Evolutionary conservation across 2,329 filamentous ascomycete genomes (phyloP).

Genomic region (Colletotrichum nymphaeae): DNA sequence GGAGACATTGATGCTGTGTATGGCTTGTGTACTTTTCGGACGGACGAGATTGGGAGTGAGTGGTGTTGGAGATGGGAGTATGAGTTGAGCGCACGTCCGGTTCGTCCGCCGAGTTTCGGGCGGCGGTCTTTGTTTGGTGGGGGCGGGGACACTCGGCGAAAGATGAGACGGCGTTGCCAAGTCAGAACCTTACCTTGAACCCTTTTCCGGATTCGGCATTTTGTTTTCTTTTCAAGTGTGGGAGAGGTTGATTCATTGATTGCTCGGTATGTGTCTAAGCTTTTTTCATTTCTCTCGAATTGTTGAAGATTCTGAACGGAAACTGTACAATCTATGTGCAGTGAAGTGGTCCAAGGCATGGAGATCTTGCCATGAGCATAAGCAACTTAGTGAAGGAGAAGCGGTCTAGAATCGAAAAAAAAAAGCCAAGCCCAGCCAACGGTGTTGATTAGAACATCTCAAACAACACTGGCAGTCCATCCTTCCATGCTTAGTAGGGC

Average conservation of each 20-base stretch:
- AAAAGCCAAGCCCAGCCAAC: neutral
- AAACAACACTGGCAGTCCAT: neutral
- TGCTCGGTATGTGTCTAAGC: neutral
- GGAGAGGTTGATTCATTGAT: neutral
- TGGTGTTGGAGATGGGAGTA: neutral
- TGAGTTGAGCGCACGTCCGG: neutral
- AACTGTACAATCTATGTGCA: neutral
- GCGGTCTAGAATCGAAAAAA: neutral
- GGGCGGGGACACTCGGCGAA: too few species aligned
- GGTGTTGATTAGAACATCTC: neutral
- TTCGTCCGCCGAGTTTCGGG: slow-evolving; percentile 14
- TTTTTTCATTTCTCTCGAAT: neutral
- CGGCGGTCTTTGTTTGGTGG: neutral
- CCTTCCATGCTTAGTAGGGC: neutral
- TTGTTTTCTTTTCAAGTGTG: neutral
- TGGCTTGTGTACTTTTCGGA: neutral
- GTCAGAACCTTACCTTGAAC: neutral
- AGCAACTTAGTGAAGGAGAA: neutral
- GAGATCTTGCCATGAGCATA: neutral
- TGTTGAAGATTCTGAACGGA: neutral
- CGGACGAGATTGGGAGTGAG: neutral
- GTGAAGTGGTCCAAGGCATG: neutral
- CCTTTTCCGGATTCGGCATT: neutral
- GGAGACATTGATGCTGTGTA: neutral
- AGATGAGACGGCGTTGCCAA: neutral